Base-by-base conservation (phyloP, 163 green algal genomes). In the Scenedesmus sp. region DNA sequence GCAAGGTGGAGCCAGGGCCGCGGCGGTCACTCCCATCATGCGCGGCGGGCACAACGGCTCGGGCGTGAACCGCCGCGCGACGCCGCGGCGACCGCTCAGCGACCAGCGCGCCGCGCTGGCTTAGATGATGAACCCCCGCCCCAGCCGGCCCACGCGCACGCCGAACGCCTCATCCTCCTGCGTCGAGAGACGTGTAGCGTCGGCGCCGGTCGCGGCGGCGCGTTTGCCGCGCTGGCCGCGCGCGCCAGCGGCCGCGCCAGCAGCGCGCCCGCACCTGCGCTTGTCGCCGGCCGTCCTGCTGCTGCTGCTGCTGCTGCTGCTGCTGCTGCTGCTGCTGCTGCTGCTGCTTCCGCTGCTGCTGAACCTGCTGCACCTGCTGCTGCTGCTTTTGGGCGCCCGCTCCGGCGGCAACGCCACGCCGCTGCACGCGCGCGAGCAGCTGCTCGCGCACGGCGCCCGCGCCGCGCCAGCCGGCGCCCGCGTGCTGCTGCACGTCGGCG, bases 41-140 rank as follows among this genome's bases (percentile, higher is more conserved):
- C n/a, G n/a, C n/a, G n/a, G n/a, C n/a, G n/a, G n/a, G n/a, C n/a
- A n/a, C n/a, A n/a, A n/a, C n/a, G n/a, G n/a, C n/a, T n/a, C n/a
- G n/a, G n/a, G n/a, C n/a, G n/a, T n/a, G n/a, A n/a, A n/a, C n/a
- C n/a, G n/a, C n/a, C n/a, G n/a, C n/a, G n/a, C n/a, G n/a, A n/a
- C n/a, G n/a, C n/a, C n/a, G n/a, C n/a, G n/a, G n/a, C n/a, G n/a
- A n/a, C n/a, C n/a, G n/a, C n/a, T n/a, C n/a, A n/a, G n/a, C n/a
- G n/a, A n/a, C n/a, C n/a, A n/a, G n/a, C n/a, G n/a, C n/a, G n/a
- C n/a, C n/a, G n/a, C n/a, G n/a, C n/a, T n/a, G n/a, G n/a, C 53
- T 33, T 34, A 77, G 10, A 77, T 77, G 13, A 77, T 67, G 33
- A 77, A 77, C 0, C 69, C 69, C 57, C 13, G n/a, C 5, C 69